A percentile compares a stretch with the other conserved stretches of the same genome.
phyloP scores from a whole-genome alignment of 257 asterid genomes.

The Scutellaria baicalensis region DNA sequence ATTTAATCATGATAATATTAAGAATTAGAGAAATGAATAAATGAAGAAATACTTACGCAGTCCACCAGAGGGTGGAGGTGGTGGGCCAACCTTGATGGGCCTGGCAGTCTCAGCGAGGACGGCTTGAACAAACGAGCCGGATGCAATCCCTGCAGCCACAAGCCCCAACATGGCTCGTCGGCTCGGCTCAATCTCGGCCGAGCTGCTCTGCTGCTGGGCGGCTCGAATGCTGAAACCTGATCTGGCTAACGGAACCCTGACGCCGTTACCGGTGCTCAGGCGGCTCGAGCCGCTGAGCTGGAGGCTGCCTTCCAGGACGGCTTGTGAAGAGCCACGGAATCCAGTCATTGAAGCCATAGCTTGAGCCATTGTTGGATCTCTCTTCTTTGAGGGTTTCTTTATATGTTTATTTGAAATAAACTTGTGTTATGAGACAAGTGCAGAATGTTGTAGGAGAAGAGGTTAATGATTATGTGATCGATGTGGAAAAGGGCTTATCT shows the following conservation, averaged over 20 bases:
- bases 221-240: conserved; percentile 62
- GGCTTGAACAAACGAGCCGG: conserved; percentile 68
- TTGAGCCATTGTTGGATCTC: conserved; percentile 31
- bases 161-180: conserved; percentile 80
- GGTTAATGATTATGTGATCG: too few relatives aligned
- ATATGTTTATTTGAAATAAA: too few relatives aligned
- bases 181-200: conserved; percentile 62
- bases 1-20: too few relatives aligned
- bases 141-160: conserved; percentile 66
- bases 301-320: conserved; percentile 78
- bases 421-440: too few relatives aligned
- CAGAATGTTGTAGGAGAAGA: too few relatives aligned
- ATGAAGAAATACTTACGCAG: conserved; percentile 52
- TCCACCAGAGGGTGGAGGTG: conserved; percentile 97
- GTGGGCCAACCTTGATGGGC: conserved; percentile 73
- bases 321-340: conserved; percentile 74
- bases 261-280: conserved; percentile 27
- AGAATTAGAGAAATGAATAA: too few relatives aligned
- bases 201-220: conserved; percentile 49
- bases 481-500: too few relatives aligned
- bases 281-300: conserved; percentile 31
- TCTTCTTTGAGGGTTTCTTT: too few relatives aligned
- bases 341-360: conserved; percentile 85
- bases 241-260: conserved; percentile 34
- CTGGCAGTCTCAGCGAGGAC: conserved; percentile 65